Conservation (phyloP, 495 filamentous ascomycete genomes). For the Talaromyces nanjingensis region DNA sequence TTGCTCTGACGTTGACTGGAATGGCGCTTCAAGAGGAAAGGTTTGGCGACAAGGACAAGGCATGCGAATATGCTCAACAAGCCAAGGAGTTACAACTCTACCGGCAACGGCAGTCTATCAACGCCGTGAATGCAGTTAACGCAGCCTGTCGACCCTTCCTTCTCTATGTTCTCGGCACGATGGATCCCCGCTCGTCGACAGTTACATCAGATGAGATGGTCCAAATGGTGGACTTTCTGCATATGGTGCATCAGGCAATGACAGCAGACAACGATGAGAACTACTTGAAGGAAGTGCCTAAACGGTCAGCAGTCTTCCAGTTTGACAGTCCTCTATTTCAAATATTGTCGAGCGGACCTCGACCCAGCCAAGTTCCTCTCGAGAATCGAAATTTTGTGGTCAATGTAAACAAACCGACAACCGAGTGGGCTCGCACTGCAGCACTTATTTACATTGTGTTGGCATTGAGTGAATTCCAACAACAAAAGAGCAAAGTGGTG, state of each 20-base stretch:
- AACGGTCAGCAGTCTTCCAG: slow-evolving; percentile 26
- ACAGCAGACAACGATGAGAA: slow-evolving; percentile 20
- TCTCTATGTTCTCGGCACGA: slow-evolving; percentile 33
- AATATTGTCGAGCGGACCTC: slow-evolving; percentile 38
- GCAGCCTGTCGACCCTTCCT: slow-evolving; percentile 10
- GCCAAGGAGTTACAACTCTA: slow-evolving; percentile 14
- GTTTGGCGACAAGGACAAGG: slow-evolving; percentile 27
- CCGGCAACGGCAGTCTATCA: background rate
- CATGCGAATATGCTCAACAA: slow-evolving; percentile 22
- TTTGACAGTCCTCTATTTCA: slow-evolving; percentile 36
- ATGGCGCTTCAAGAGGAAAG: slow-evolving; percentile 38
- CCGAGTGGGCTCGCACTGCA: slow-evolving; percentile 34
- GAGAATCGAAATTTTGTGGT: slow-evolving; percentile 35
- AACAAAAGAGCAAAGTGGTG: slow-evolving; percentile 23
- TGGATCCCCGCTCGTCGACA: slow-evolving; percentile 13
- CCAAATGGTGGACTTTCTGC: slow-evolving; percentile 31
- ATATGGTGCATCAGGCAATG: slow-evolving; percentile 32
- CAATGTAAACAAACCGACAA: slow-evolving; percentile 22
- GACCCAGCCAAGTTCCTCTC: slow-evolving; percentile 33
- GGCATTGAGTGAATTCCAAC: slow-evolving; percentile 33
- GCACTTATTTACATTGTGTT: slow-evolving; percentile 35
- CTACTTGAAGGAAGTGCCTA: slow-evolving; percentile 24
- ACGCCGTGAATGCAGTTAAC: background rate
- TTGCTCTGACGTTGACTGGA: slow-evolving; percentile 31
- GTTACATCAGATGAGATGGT: slow-evolving; percentile 12